Base-by-base conservation (phyloP, 1,139 yeast species). In the Hansenula lynferdii region DNA sequence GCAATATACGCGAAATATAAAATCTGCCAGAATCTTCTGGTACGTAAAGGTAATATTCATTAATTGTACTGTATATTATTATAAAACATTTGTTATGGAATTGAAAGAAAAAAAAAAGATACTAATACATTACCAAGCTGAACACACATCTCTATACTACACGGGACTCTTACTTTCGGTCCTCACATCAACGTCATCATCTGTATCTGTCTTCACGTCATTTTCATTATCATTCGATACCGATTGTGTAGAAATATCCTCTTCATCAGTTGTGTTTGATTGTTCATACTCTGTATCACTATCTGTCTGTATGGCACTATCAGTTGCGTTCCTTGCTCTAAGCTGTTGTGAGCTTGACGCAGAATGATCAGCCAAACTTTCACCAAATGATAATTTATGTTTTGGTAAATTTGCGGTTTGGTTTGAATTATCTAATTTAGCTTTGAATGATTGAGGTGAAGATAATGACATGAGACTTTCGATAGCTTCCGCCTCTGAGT, bases 391-490 rank as follows among this genome's bases (percentile, higher is more conserved):
- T 6, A 51, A 34, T 21, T 40, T 40, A 28, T 47, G 51, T 36
- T 42, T 41, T 5, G 54, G 54, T 6, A 48, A 18, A 3, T 36
- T 24, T 6, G 15, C 35, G 12, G n/a, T n/a, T 27, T 6, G 32
- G 18, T 26, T 31, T 28, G 9, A 39, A 25, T 2, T 38, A 20
- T 40, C 45, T 14, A 17, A 10, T 28, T 38, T 39, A 1, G 43
- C 40, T 31, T 48, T 50, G 33, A 49, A 46, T 4, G 50, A 36
- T 37, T 60, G 60, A 5, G 75, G 74, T 12, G 73, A 65, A 4
- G 73, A 61, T 28, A 70, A 51, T 11, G 70, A 67, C 71, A 70
- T 69, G 21, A 70, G 47, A 6, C 71, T 65, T 42, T 67, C 72
- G 8, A 69, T 62, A 3, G 74, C 75, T 39, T 68, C 74, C 3